Percentiles rank a stretch among this genome's conserved stretches.
Evolutionary conservation across 2,329 filamentous ascomycete genomes (phyloP).

Genomic region (Penicillium paneum): DNA sequence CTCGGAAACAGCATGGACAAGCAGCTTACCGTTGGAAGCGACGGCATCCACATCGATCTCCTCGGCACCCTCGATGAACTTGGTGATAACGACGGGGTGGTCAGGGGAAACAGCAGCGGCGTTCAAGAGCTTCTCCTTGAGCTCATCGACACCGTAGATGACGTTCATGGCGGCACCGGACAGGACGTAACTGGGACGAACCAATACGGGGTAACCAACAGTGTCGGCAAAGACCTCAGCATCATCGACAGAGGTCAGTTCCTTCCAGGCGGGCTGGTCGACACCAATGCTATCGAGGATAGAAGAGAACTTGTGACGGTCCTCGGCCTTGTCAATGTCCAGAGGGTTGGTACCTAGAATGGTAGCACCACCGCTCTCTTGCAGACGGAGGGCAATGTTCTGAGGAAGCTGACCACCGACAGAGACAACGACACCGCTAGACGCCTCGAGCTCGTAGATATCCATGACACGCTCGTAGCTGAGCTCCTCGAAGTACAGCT

Average conservation of each 20-base stretch:
- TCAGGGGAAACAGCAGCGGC: slow-evolving; percentile 89
- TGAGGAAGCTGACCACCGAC: slow-evolving; percentile 95
- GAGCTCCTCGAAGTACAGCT: slow-evolving; percentile 93
- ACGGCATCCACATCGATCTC: slow-evolving; percentile 97
- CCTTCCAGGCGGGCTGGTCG: slow-evolving; percentile 97
- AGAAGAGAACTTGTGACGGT: slow-evolving; percentile 96
- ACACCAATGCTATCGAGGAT: slow-evolving; percentile 96
- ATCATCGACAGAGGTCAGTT: slow-evolving; percentile 82
- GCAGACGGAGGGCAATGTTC: slow-evolving; percentile 91
- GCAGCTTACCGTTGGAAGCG: slow-evolving; percentile 76
- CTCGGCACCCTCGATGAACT: slow-evolving; percentile 94
- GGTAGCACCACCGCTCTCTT: slow-evolving; percentile 84
- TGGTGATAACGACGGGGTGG: slow-evolving; percentile 95
- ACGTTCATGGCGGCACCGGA: slow-evolving; percentile 99
- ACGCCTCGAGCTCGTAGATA: slow-evolving; percentile 88
- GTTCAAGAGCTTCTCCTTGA: slow-evolving; percentile 91
- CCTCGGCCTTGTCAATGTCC: slow-evolving; percentile 97
- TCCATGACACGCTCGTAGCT: slow-evolving; percentile 98
- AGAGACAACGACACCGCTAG: slow-evolving; percentile 86
- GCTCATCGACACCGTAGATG: slow-evolving; percentile 79
- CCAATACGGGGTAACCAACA: slow-evolving; percentile 90
- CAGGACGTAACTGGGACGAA: slow-evolving; percentile 91
- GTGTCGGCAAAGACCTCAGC: slow-evolving; percentile 81
- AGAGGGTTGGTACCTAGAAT: slow-evolving; percentile 88
- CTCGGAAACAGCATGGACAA: slow-evolving; percentile 90